Evolutionary conservation across 306 rosid species (phyloP), one percentile per base, ranked within the genome.

Genomic region (Vigna mungo): DNA sequence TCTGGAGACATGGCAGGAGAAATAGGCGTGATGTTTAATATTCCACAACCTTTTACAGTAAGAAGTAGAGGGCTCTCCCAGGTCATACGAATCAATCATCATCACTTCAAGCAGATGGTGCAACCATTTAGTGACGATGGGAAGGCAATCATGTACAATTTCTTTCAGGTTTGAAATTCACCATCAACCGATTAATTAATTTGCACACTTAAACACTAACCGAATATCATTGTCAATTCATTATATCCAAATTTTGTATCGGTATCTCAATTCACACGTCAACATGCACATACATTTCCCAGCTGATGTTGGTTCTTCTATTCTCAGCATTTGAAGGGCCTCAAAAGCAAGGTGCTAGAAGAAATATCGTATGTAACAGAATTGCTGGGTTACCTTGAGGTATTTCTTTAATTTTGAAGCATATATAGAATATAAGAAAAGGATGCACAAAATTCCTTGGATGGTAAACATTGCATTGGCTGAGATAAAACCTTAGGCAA

Each of bases 11-110:
- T 90, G 94, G 88, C 81, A 30, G 98, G 97, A 71, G 97, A 94
- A 83, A 81, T 94, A 37, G 97, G 89, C 3, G 90, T 90, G 62
- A 82, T 92, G 84, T 85, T 94, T 69, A 91, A 94, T 80, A 79
- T 78, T 75, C 96, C 96, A 53, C 98, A 90, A 82, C 91, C 97
- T 36, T 92, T 87, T 85, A 90, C 98, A 8, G 89, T 92, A 85
- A 89, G 97, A 85, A 87, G 93, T 47, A 94, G 76, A 78, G 90
- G 85, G 78, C 90, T 92, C 55, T 90, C 94, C 63, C 93, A 88
- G 86, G 92, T 92, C 78, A 80, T 92, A 68, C 89, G 80, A 75
- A 83, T 90, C 77, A 83, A 87, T 79, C 97, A 94, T 75, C 85
- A 80, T 30, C 86, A 85, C 80, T 94, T 92, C 88, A 89, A 88